Evolutionary conservation across 148 eudicot species (phyloP), one percentile per base, ranked within the genome.

Genomic region (Cornus kousa): DNA sequence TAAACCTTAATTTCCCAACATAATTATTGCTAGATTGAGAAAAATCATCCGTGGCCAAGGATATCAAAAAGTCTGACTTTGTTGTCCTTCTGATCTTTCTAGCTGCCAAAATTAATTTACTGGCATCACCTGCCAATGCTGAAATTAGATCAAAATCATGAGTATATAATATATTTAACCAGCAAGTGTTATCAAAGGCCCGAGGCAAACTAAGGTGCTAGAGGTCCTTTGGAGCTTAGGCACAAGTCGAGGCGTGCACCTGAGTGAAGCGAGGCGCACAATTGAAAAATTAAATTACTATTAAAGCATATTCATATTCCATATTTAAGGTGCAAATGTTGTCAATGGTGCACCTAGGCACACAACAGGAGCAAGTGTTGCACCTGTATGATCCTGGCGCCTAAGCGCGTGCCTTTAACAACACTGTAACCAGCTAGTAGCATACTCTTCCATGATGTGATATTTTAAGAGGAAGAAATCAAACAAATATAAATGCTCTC

Each of bases 1-100:
- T 13, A 73, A 35, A 89, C 92, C 92, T 89, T 53, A 89, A 67
- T 73, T 78, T 89, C 69, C 92, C 92, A 68, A 86, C 71, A 82
- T 80, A 83, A 11, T 73, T 83, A 16, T 77, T 77, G 73, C 83
- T 83, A 37, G 80, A 46, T 70, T 76, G 82, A 80, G 87, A 87
- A 75, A 89, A 83, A 73, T 83, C 88, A 76, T 79, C 75, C 12
- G 84, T 71, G 40, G 76, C 70, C 57, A 87, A 80, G 37, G 92
- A 87, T 78, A 89, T 82, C 23, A 78, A 20, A 77, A 83, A 85
- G 6, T 85, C 83, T 74, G 87, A 83, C 57, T 77, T 78, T 12
- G 87, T 89, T 35, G 86, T 79, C 79, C 83, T 83, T 72, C 86
- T 85, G 66, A 85, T 60, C 83, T 84, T 87, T 74, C 80, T 83